A percentile compares a stretch with the other conserved stretches of the same genome.
Conservation (phyloP, 225 moss, liverwort and hornwort species). For the Sphagnum contortum region DNA sequence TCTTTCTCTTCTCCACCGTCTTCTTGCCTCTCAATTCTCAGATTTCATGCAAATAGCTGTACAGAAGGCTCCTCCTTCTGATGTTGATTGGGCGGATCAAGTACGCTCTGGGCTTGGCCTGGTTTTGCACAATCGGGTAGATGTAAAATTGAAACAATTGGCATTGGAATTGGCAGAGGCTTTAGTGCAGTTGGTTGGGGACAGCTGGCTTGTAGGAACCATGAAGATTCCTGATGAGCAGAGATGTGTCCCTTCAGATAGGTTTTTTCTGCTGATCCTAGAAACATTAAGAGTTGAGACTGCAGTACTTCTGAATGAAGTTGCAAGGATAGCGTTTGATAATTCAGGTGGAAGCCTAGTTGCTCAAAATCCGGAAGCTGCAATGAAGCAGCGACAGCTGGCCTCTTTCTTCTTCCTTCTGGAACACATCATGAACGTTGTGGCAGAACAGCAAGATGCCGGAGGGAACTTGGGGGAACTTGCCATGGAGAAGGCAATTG, state of each 20-base stretch:
- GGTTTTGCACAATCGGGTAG: constrained; percentile 81
- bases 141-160: constrained; percentile 62
- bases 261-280: constrained; percentile 85
- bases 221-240: constrained; percentile 66
- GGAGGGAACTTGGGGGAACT: constrained; percentile 41
- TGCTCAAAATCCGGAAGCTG: constrained; percentile 46
- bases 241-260: constrained; percentile 54
- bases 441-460: constrained; percentile 64
- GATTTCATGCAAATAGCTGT: constrained; percentile 55
- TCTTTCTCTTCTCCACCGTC: constrained; percentile 71
- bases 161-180: constrained; percentile 70
- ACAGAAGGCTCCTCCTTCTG: constrained; percentile 12
- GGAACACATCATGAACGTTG: constrained; percentile 59
- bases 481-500: constrained; percentile 44
- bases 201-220: constrained; percentile 63
- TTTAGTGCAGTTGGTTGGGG: constrained; percentile 71
- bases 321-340: constrained; percentile 68
- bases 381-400: constrained; percentile 64
- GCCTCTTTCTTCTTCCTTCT: constrained; percentile 67
- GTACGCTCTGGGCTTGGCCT: constrained; percentile 84
- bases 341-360: constrained; percentile 31
- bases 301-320: constrained; percentile 74
- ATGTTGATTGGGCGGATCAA: constrained; percentile 56
- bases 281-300: constrained; percentile 88
- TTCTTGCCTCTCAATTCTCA: constrained; percentile 65